Evolutionary conservation across 805 yeast genomes (phyloP).

Genomic region (Vanderwaltozyma yarrowii): DNA sequence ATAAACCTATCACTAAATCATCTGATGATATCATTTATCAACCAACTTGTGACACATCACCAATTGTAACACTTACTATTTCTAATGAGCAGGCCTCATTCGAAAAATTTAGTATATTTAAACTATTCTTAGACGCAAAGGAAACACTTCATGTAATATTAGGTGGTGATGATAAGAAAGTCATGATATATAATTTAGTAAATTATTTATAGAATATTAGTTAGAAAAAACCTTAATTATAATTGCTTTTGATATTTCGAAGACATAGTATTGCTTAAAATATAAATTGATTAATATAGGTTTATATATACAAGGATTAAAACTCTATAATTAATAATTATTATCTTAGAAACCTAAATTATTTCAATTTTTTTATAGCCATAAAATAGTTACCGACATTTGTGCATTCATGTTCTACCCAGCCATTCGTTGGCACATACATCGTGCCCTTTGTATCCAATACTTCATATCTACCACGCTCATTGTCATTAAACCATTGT

Average conservation of each 20-base stretch:
- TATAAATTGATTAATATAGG: neutral
- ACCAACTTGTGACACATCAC: neutral
- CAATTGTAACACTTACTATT: neutral
- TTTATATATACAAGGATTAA: too few relatives aligned
- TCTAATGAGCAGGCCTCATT: constrained; percentile 1
- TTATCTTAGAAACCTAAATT: too few relatives aligned
- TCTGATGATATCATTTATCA: neutral
- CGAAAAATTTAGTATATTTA: neutral
- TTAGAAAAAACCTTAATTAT: neutral
- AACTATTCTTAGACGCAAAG: neutral
- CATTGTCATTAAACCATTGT: constrained; percentile 47
- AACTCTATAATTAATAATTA: too few relatives aligned
- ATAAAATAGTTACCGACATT: constrained; percentile 77
- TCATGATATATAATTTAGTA: neutral
- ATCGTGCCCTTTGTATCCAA: constrained; percentile 67
- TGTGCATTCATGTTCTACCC: constrained; percentile 58
- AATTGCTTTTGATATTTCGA: neutral
- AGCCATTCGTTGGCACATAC: constrained; percentile 75
- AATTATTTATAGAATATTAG: neutral
- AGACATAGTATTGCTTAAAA: too few relatives aligned
- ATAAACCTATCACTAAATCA: neutral
- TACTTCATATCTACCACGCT: constrained; percentile 40
- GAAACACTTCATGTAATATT: neutral
- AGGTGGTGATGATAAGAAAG: neutral
- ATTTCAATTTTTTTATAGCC: constrained; percentile 53